Percentiles rank a stretch among this genome's conserved stretches.
phyloP scores from a whole-genome alignment of 2,329 filamentous ascomycete genomes.

The Calonectria henricotiae region DNA sequence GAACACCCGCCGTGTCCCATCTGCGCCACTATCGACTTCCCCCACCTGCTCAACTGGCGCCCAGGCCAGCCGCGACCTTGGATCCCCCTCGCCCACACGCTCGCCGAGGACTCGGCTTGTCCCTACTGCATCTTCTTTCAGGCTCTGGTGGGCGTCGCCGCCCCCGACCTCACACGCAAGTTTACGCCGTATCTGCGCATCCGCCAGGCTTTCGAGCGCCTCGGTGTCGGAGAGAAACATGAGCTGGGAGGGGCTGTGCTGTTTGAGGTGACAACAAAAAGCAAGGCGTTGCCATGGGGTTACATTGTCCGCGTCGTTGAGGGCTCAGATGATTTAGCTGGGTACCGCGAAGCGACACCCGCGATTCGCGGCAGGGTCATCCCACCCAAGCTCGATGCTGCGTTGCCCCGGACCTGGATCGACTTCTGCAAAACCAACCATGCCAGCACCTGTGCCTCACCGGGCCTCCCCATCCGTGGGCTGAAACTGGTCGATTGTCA shows the following conservation, averaged over 20 bases:
- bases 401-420: constrained; percentile 57
- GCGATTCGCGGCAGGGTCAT: constrained; percentile 56
- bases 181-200: constrained; percentile 61
- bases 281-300: constrained; percentile 58
- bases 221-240: constrained; percentile 59
- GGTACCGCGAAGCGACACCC: constrained; percentile 44
- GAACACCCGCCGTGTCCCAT: constrained; percentile 52
- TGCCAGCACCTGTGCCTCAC: constrained; percentile 45
- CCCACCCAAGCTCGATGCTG: constrained; percentile 52
- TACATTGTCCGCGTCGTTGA: constrained; percentile 56
- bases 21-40: constrained; percentile 59
- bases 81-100: constrained; percentile 57
- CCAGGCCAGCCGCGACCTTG: constrained; percentile 58
- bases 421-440: constrained; percentile 57
- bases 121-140: constrained; percentile 61
- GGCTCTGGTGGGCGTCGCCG: constrained; percentile 54
- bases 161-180: constrained; percentile 54
- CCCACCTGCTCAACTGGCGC: constrained; percentile 57
- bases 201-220: constrained; percentile 59
- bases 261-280: constrained; percentile 59
- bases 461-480: constrained; percentile 47
- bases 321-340: constrained; percentile 47
- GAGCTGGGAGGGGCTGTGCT: constrained; percentile 57
- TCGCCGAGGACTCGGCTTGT: constrained; percentile 53
- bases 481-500: constrained; percentile 57